Percentiles rank a stretch among this genome's conserved stretches.
Evolutionary conservation across 169 alveolate genomes (phyloP).

Genomic region (Eimeria brunetti): DNA sequence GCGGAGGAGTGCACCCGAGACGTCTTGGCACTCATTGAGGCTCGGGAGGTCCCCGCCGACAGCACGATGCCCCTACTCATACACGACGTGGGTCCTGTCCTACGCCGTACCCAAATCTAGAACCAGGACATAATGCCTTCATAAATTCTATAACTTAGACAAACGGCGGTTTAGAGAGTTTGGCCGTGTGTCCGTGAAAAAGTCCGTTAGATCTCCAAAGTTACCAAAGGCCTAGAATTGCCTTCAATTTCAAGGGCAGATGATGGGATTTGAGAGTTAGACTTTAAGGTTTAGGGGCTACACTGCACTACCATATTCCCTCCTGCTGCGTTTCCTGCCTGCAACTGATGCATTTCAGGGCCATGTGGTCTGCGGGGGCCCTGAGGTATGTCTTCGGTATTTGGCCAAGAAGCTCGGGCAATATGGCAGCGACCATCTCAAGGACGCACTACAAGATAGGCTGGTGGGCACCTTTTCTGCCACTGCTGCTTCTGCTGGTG

Average conservation of each 20-base stretch:
- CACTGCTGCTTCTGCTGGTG: not conserved
- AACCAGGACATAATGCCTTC: not conserved
- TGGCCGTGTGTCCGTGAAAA: not conserved
- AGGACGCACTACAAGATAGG: constrained; percentile 55
- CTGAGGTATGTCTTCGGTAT: constrained; percentile 61
- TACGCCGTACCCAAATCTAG: not conserved
- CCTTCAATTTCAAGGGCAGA: not conserved
- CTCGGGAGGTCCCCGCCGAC: constrained; percentile 56
- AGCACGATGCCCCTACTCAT: constrained; percentile 66
- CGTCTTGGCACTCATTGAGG: constrained; percentile 56
- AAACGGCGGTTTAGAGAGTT: not conserved
- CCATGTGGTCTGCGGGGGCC: constrained; percentile 59
- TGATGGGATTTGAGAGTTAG: not conserved
- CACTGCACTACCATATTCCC: not conserved
- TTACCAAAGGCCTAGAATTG: not conserved
- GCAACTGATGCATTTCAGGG: constrained; percentile 20
- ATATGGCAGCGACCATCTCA: constrained; percentile 46
- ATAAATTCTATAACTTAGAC: not conserved
- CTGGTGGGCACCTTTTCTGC: constrained; percentile 13
- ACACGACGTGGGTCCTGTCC: constrained; percentile 40
- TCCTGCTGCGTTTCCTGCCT: not conserved
- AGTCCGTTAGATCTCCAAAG: not conserved
- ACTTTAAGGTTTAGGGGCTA: not conserved
- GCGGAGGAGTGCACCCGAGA: constrained; percentile 67
- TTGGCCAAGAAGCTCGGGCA: constrained; percentile 57